These are phyloP conservation scores for Evansstolkia leycettana DNA, from an alignment of 495 filamentous ascomycete species.

Conservation along the genomic window DNA sequence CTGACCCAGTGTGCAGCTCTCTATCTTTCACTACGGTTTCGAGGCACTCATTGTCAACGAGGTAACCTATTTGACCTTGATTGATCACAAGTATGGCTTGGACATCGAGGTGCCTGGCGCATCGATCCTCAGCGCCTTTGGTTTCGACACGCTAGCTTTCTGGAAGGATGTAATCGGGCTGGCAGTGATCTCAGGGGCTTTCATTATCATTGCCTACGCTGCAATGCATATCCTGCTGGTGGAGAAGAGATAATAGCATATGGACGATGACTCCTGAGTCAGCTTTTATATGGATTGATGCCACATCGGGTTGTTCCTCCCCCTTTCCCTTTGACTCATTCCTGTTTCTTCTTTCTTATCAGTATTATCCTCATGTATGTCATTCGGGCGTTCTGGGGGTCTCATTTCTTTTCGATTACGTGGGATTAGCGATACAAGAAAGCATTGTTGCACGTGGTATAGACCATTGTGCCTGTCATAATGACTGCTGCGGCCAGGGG, in stretches of 20 bases:
- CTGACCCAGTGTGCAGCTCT: slow-evolving; percentile 49
- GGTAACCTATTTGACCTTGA: slow-evolving; percentile 76
- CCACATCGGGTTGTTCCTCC: background rate
- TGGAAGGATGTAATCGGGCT: slow-evolving; percentile 80
- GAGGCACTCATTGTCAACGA: slow-evolving; percentile 97
- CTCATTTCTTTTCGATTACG: too few species aligned
- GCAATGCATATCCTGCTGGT: slow-evolving; percentile 92
- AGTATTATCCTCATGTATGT: too few species aligned
- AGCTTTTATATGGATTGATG: background rate
- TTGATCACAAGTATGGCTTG: slow-evolving; percentile 87
- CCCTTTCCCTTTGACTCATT: too few species aligned
- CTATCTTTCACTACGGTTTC: slow-evolving; percentile 98
- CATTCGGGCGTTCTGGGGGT: too few species aligned
- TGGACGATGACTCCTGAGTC: too few species aligned
- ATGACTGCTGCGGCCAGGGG: too few species aligned
- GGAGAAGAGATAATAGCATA: slow-evolving; percentile 72
- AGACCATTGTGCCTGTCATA: too few species aligned
- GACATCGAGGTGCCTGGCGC: slow-evolving; percentile 94
- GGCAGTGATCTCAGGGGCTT: slow-evolving; percentile 66
- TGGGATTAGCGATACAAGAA: too few species aligned
- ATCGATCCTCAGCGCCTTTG: slow-evolving; percentile 86
- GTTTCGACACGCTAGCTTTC: slow-evolving; percentile 71
- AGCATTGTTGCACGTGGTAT: too few species aligned
- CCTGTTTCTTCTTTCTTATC: too few species aligned
- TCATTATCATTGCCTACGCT: slow-evolving; percentile 77